These are phyloP conservation scores for Colletotrichum camelliae DNA, from an alignment of 2,329 filamentous ascomycete genomes.

Conservation along the genomic window DNA sequence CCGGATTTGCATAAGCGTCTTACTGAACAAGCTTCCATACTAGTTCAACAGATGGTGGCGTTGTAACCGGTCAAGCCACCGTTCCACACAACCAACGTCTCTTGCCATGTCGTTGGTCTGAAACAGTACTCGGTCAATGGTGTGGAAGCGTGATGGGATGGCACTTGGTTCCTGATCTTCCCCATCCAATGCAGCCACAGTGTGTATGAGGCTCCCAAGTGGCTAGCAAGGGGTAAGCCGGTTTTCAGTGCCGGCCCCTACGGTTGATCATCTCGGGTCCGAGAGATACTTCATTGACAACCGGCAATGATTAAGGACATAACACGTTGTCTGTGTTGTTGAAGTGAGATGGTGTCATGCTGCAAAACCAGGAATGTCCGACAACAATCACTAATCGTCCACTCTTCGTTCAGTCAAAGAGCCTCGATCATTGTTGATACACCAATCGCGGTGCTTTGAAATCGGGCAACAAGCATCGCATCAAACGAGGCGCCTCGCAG, in stretches of 20 bases:
- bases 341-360: background rate
- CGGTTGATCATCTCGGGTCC: background rate
- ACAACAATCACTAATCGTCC: background rate
- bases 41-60: background rate
- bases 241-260: background rate
- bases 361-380: background rate
- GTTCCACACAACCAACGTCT: background rate
- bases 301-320: background rate
- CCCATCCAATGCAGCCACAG: background rate
- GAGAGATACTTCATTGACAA: background rate
- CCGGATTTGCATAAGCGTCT: background rate
- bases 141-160: background rate
- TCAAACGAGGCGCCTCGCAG: background rate
- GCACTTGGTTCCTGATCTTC: background rate
- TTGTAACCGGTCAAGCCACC: background rate
- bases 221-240: background rate
- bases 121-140: background rate
- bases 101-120: background rate
- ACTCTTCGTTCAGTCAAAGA: background rate
- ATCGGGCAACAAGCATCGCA: background rate
- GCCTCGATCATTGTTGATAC: background rate
- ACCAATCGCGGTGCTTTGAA: background rate
- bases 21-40: background rate
- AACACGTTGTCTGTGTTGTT: background rate
- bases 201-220: background rate